A percentile compares a stretch with the other conserved stretches of the same genome.
phyloP scores from a whole-genome alignment of 176 grass and related monocot species.

The Triticum monococcum region DNA sequence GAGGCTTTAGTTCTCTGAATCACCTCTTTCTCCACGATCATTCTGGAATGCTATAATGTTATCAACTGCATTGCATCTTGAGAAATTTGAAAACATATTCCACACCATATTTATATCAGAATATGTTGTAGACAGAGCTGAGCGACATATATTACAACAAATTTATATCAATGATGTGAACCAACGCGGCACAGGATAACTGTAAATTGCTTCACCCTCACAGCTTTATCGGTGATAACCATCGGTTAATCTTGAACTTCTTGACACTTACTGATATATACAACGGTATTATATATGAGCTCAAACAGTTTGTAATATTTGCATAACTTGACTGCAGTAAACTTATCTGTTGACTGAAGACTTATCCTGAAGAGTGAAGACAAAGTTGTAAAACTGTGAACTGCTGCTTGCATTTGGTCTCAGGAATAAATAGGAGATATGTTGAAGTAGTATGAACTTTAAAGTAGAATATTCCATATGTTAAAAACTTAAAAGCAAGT shows the following conservation, averaged over 20 bases:
- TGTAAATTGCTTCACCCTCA: neutral
- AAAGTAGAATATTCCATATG: neutral
- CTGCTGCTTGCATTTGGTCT: neutral
- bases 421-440: neutral
- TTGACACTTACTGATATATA: neutral
- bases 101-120: neutral
- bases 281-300: neutral
- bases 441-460: neutral
- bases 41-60: constrained; percentile 12
- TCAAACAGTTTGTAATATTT: neutral
- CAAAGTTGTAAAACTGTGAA: neutral
- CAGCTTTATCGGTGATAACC: neutral
- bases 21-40: neutral
- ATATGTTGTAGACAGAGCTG: constrained; percentile 8
- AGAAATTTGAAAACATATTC: neutral
- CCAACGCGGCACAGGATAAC: neutral
- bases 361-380: neutral
- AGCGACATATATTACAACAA: neutral
- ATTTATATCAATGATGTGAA: neutral
- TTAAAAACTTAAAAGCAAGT: neutral
- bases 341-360: neutral
- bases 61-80: neutral
- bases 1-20: constrained; percentile 26
- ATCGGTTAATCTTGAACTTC: neutral
- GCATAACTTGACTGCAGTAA: neutral